Evolutionary conservation across 169 alveolate genomes (phyloP), one percentile per base, ranked within the genome.

Genomic region (Plasmodium blacklocki): DNA sequence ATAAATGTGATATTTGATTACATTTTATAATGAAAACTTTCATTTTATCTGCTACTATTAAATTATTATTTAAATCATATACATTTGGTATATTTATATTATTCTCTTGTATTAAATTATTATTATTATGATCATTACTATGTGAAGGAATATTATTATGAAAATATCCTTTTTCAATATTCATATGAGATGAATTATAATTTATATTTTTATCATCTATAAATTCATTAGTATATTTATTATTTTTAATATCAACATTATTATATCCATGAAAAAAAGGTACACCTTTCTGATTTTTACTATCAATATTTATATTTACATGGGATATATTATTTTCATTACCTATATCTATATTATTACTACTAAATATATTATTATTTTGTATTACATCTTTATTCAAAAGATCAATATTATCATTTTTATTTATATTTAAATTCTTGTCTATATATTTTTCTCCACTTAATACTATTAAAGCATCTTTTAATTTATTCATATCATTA

Each of bases 1-100:
- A 90, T 15, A 95, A 73, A 88, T 95, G 93, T 60, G 88, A 91
- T 88, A 95, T 94, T 59, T 87, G 88, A 91, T 91, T 91, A 73
- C 96, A 73, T 88, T 95, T 95, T 26, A 95, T 92, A 76, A 95
- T 88, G 89, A 95, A 95, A 32, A 92, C 85, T 88, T 86, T 85
- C 21, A 89, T 74, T 67, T 74, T 91, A 29, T 71, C 78, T 50
- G 58, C 60, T 74, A 1, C 50, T 1, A 72, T 32, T 39, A 60
- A 18, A 1, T 21, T 59, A 59, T 74, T 74, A 47, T 75, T 73
- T 62, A 72, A 15, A 29, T 74, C 83, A 29, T 74, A 74, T 56
- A 87, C 86, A 9, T 29, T 32, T 9, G 92, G 88, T 73, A 87
- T 74, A 74, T n/a, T 59, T 11, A 73, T 15, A 32, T 49, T 49